phyloP scores from a whole-genome alignment of 805 yeast genomes.

The Zygoascus bituminiphila region DNA sequence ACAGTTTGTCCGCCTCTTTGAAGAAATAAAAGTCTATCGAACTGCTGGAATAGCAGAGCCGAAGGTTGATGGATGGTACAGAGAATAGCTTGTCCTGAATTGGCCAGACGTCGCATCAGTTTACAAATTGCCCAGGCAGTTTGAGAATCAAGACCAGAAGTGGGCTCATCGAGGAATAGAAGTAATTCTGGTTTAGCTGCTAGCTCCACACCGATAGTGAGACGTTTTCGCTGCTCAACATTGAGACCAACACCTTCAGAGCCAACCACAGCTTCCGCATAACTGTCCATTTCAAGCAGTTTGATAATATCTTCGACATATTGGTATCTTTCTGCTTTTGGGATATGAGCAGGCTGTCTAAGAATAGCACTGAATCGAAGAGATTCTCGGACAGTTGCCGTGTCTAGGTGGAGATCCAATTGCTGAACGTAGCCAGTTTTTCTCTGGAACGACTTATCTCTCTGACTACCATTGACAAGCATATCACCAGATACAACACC shows the following conservation, averaged over 20 bases:
- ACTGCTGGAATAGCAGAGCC: constrained; percentile 57
- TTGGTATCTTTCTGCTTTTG: constrained; percentile 49
- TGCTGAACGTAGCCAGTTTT: constrained; percentile 73
- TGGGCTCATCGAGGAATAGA: constrained; percentile 61
- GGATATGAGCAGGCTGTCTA: constrained; percentile 55
- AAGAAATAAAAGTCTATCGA: constrained; percentile 58
- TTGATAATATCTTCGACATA: constrained; percentile 64
- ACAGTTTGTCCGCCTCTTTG: constrained; percentile 74
- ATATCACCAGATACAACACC: constrained; percentile 62
- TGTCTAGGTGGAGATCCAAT: constrained; percentile 65
- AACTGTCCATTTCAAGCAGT: constrained; percentile 57
- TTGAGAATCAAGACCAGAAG: constrained; percentile 58
- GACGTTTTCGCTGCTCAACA: constrained; percentile 59
- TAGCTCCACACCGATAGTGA: constrained; percentile 64
- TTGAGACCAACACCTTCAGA: constrained; percentile 64
- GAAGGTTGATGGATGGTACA: constrained; percentile 78
- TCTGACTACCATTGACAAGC: constrained; percentile 59
- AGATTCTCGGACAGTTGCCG: constrained; percentile 68
- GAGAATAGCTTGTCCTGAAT: constrained; percentile 65
- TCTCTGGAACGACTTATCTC: constrained; percentile 62
- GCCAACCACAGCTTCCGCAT: constrained; percentile 77
- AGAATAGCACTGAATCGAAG: constrained; percentile 61
- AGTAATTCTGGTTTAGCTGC: constrained; percentile 60
- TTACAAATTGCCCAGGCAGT: constrained; percentile 62
- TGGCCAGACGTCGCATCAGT: constrained; percentile 57